Base-by-base conservation (phyloP, 1,139 yeast genomes). In the Hyphopichia pseudoburtonii region DNA sequence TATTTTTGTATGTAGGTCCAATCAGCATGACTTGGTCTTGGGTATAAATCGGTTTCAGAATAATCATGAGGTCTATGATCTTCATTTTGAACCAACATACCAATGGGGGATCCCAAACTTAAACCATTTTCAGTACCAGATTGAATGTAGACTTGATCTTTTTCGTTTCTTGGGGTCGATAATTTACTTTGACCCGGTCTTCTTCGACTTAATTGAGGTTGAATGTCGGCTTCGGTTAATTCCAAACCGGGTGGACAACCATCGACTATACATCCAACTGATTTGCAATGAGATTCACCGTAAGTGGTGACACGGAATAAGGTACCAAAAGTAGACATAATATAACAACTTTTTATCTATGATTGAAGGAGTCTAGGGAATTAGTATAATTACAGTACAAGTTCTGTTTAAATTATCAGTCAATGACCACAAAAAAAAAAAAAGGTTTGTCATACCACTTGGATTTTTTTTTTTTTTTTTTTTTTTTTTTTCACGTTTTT, bases 241-340 rank as follows among this genome's bases (percentile, higher is more conserved):
- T 80, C 75, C 76, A 92, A 73, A 22, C 96, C 96, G 23, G 98
- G 97, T 33, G 98, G 98, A 34, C 90, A 94, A 37, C 98, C 98
- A 54, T 92, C 98, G 32, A 92, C 97, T 44, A 92, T 92, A 67
- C 98, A 92, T 22, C 98, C 98, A 30, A 92, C 98, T n/a, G 96
- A 87, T 56, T 81, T 85, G 70, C 98, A 92, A 70, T 92, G 98
- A 16, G 97, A 89, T 62, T 92, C 98, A 47, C 98, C 98, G 70
- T 88, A 92, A 21, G 97, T 92, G 47, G 97, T 89, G 44, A 92
- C 97, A 49, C 64, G 65, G 53, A 71, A 72, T 42, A 69, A 48
- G 30, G 61, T 63, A 38, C 77, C 77, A 47, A 69, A 72, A 16
- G 70, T 49, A 30, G 77, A 72, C 77, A 72, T 71, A 19, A 5